A percentile compares a stretch with the other conserved stretches of the same genome.
phyloP scores from a whole-genome alignment of 352 stramenopile genomes.

The Phytophthora vignae region DNA sequence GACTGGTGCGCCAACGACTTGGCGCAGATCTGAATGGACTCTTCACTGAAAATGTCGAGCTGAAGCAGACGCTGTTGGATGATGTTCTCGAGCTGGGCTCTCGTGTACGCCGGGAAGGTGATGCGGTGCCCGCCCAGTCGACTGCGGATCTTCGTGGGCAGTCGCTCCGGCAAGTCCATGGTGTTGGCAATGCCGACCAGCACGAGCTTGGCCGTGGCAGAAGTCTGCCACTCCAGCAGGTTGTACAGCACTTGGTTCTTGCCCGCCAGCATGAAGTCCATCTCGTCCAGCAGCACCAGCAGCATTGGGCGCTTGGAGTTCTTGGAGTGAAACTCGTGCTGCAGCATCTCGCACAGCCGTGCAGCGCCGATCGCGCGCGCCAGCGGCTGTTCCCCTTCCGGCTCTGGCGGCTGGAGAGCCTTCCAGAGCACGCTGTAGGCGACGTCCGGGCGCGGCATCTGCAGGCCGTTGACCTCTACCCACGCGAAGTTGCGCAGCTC shows the following conservation, averaged over 20 bases:
- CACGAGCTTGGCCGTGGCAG: constrained; percentile 65
- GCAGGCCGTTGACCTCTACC: constrained; percentile 77
- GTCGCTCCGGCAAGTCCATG: constrained; percentile 79
- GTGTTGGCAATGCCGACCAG: constrained; percentile 83
- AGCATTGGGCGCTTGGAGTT: constrained; percentile 55
- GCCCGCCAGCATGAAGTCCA: constrained; percentile 79
- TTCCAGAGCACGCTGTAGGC: constrained; percentile 76
- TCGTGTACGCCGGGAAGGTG: constrained; percentile 74
- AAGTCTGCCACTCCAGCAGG: constrained; percentile 76
- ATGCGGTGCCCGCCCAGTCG: constrained; percentile 71
- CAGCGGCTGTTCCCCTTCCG: constrained; percentile 2
- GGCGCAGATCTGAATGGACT: constrained; percentile 70
- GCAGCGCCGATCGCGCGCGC: constrained; percentile 34
- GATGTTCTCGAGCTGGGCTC: constrained; percentile 70
- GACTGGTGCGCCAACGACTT: constrained; percentile 76
- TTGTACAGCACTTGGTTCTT: constrained; percentile 87
- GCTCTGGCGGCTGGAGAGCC: constrained; percentile 43
- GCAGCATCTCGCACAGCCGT: constrained; percentile 52
- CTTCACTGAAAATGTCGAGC: constrained; percentile 66
- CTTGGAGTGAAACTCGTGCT: constrained; percentile 56
- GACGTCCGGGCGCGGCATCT: constrained; percentile 71
- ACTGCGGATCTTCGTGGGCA: constrained; percentile 76
- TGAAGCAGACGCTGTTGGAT: constrained; percentile 65
- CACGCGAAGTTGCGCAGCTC: constrained; percentile 59
- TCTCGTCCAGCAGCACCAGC: constrained; percentile 75